These are phyloP conservation scores for Globisporangium echinulatum DNA, from an alignment of 352 stramenopile species.

Conservation along the genomic window DNA sequence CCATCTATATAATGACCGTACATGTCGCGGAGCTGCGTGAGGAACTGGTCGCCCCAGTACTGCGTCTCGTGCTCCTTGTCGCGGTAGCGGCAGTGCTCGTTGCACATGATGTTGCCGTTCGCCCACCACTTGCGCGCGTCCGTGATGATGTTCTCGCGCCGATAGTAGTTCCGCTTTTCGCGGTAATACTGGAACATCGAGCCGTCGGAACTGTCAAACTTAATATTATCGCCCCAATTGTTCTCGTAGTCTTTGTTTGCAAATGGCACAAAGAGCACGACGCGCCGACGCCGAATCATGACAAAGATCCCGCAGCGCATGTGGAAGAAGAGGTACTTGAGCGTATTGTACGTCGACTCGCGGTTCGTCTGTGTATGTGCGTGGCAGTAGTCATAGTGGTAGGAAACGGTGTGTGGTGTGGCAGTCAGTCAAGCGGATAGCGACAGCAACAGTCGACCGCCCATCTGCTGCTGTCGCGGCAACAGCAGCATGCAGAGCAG, in stretches of 20 bases:
- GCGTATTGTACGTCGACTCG: slow-evolving; percentile 90
- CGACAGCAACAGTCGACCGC: no score
- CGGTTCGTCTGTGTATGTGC: slow-evolving; percentile 39
- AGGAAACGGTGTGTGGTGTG: no score
- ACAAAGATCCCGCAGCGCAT: slow-evolving; percentile 99
- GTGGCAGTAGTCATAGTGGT: no score
- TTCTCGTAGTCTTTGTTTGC: slow-evolving; percentile 97
- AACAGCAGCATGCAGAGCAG: no score
- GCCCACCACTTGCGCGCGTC: slow-evolving; percentile 95
- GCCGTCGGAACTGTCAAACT: slow-evolving; percentile 86
- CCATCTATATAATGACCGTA: slow-evolving; percentile 5
- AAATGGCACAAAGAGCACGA: slow-evolving; percentile 97
- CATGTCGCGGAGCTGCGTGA: slow-evolving; percentile 96
- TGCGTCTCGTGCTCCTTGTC: slow-evolving; percentile 90
- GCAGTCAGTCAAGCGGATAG: no score
- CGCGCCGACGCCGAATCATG: slow-evolving; percentile 93
- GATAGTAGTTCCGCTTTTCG: slow-evolving; percentile 76
- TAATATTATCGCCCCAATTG: slow-evolving; percentile 92
- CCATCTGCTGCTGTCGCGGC: no score
- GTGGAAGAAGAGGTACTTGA: slow-evolving; percentile 98
- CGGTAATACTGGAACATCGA: slow-evolving; percentile 91
- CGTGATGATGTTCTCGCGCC: slow-evolving; percentile 72
- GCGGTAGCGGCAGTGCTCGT: slow-evolving; percentile 89
- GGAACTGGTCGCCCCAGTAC: slow-evolving; percentile 97
- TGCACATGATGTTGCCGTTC: slow-evolving; percentile 99